Evolutionary conservation across 305 asterid species (phyloP).

Genomic region (Fraxinus latifolia): DNA sequence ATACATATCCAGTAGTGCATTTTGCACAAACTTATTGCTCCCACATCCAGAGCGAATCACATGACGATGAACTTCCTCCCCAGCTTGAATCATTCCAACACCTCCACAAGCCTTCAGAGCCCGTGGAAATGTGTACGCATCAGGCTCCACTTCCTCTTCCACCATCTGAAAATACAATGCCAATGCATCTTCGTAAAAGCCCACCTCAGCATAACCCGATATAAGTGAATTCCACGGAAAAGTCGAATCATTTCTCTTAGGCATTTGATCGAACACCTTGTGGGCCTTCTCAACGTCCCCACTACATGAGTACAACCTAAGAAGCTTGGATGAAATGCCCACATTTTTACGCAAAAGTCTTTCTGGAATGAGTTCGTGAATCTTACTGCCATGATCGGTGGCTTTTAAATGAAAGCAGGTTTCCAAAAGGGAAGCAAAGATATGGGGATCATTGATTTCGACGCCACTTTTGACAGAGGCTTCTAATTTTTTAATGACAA

Average conservation of each 20-base stretch:
- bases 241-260: constrained; percentile 47
- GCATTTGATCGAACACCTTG: constrained; percentile 80
- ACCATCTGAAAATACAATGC: constrained; percentile 88
- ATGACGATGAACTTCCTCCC: constrained; percentile 83
- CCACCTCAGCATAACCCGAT: constrained; percentile 66
- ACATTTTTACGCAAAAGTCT: constrained; percentile 54
- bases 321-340: constrained; percentile 70
- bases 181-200: constrained; percentile 72
- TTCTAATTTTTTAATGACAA: constrained; percentile 47
- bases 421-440: constrained; percentile 80
- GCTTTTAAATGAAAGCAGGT: constrained; percentile 67
- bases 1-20: constrained; percentile 76
- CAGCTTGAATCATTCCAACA: constrained; percentile 60
- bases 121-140: constrained; percentile 77
- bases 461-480: constrained; percentile 54
- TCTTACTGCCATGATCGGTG: constrained; percentile 40
- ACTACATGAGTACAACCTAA: constrained; percentile 45
- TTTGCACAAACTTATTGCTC: constrained; percentile 51
- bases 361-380: constrained; percentile 60
- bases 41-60: constrained; percentile 59
- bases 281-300: constrained; percentile 68
- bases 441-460: constrained; percentile 53
- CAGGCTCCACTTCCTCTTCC: constrained; percentile 82
- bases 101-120: constrained; percentile 85
- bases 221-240: constrained; percentile 89